These are phyloP conservation scores for Myriosclerotinia scirpicola DNA, from an alignment of 2,329 filamentous ascomycete species.

Conservation along the genomic window DNA sequence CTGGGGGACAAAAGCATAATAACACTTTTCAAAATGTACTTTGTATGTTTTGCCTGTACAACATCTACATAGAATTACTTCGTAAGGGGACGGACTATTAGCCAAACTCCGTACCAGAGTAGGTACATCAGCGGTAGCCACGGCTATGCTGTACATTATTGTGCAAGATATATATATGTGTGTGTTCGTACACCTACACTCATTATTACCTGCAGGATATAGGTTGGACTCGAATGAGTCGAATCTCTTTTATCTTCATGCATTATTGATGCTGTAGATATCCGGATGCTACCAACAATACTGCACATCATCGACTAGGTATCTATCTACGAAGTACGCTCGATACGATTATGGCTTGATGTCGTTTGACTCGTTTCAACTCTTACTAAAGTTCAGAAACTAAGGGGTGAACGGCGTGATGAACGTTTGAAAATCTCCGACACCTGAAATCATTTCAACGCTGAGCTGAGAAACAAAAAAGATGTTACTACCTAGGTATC, in stretches of 20 bases:
- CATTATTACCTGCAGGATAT: neutral
- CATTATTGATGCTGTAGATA: slow-evolving; percentile 6
- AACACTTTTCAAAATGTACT: too few relatives aligned
- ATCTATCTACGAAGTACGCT: neutral
- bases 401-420: slow-evolving; percentile 10
- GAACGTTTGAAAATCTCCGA: slow-evolving; percentile 9
- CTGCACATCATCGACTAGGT: neutral
- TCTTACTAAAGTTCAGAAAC: neutral
- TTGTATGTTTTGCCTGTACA: slow-evolving; percentile 8
- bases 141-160: neutral
- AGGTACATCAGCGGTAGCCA: neutral
- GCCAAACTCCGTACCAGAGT: neutral
- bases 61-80: neutral
- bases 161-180: neutral
- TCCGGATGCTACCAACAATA: neutral
- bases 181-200: neutral
- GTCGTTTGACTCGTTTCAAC: slow-evolving; percentile 14
- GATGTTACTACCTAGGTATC: neutral
- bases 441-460: neutral
- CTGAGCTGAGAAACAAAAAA: neutral
- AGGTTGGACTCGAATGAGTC: slow-evolving; percentile 2
- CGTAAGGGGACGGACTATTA: neutral
- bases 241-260: slow-evolving; percentile 15
- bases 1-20: neutral
- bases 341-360: slow-evolving; percentile 2